Percentiles rank a stretch among this genome's conserved stretches.
Conservation (phyloP, 2,329 filamentous ascomycete genomes). For the Cytospora schulzeri region DNA sequence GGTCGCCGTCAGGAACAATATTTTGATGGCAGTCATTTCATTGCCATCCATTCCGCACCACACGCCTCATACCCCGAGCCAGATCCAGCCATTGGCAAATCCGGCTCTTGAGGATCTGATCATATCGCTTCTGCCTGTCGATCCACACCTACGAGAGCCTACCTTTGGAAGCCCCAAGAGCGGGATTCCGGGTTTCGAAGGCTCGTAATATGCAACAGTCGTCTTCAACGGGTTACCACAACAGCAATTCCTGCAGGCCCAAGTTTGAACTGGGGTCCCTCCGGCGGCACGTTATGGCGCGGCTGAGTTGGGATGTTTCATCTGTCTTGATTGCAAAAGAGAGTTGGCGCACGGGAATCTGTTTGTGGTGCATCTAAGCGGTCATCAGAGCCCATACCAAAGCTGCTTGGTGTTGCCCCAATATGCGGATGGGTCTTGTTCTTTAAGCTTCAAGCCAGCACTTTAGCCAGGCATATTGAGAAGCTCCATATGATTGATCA, state of each 20-base stretch:
- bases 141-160: background rate
- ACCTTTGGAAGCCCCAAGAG: background rate
- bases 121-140: background rate
- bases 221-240: background rate
- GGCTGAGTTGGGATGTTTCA: background rate
- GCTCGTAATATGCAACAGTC: background rate
- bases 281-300: background rate
- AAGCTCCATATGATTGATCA: background rate
- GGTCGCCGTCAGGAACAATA: background rate
- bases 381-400: background rate
- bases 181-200: background rate
- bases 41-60: background rate
- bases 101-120: background rate
- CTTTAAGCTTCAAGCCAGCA: background rate
- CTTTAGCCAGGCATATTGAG: background rate
- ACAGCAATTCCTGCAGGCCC: background rate
- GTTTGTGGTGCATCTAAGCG: background rate
- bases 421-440: background rate
- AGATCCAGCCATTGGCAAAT: background rate
- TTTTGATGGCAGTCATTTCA: background rate
- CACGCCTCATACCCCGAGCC: background rate
- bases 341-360: background rate
- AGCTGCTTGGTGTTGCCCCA: background rate
- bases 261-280: too few relatives aligned
- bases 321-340: background rate